Percentiles rank a stretch among this genome's conserved stretches.
These are phyloP conservation scores for Pyrenophora tritici-repentis DNA, from an alignment of 2,329 filamentous ascomycete genomes.

Conservation along the genomic window DNA sequence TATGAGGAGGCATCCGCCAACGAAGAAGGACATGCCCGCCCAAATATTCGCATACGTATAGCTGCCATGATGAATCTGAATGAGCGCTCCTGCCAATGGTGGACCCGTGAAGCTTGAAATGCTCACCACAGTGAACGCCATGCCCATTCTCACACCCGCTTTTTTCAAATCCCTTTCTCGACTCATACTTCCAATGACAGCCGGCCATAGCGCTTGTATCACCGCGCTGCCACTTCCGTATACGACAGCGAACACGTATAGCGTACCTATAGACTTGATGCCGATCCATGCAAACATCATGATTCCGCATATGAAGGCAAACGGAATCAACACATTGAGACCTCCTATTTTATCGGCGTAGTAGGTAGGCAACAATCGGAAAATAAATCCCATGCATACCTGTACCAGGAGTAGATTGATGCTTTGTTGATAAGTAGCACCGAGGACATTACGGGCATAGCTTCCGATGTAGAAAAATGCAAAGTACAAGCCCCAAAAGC, in stretches of 20 bases:
- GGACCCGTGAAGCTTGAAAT: conserved; percentile 43
- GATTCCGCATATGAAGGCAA: conserved; percentile 53
- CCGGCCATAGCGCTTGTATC: conserved; percentile 40
- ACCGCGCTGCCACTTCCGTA: conserved; percentile 38
- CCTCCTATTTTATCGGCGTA: conserved; percentile 49
- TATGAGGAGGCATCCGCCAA: conserved; percentile 32
- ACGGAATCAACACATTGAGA: conserved; percentile 54
- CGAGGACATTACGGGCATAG: conserved; percentile 52
- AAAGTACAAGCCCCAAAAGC: conserved; percentile 49
- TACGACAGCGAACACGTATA: conserved; percentile 41
- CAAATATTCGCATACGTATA: conserved; percentile 48
- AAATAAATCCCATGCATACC: conserved; percentile 56
- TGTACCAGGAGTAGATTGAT: conserved; percentile 62
- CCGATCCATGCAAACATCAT: conserved; percentile 48
- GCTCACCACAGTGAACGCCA: conserved; percentile 46
- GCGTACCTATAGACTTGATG: conserved; percentile 27
- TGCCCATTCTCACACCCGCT: conserved; percentile 42
- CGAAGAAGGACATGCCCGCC: conserved; percentile 37
- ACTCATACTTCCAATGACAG: conserved; percentile 38
- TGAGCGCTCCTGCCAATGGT: conserved; percentile 44
- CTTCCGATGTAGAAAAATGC: conserved; percentile 54
- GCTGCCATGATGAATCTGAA: conserved; percentile 32
- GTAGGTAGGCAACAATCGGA: conserved; percentile 54
- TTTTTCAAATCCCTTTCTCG: conserved; percentile 41
- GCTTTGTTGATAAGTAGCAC: conserved; percentile 56